phyloP scores from a whole-genome alignment of 441 rosid genomes.

The Eutrema salsugineum region DNA sequence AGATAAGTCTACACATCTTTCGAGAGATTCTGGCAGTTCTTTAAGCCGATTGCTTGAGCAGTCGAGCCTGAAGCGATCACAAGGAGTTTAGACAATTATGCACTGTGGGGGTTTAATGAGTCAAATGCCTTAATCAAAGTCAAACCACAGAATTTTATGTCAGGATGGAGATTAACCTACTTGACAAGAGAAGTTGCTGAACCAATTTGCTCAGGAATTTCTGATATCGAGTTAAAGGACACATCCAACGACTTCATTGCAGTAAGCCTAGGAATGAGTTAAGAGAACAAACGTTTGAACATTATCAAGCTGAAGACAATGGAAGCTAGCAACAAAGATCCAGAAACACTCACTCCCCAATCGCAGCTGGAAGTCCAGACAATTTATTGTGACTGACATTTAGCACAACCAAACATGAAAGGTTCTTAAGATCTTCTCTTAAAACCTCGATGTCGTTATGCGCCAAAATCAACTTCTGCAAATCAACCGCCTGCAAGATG shows the following conservation, averaged over 20 bases:
- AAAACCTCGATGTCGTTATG: slow-evolving; percentile 72
- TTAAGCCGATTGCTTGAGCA: slow-evolving; percentile 77
- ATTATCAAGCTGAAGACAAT: background rate
- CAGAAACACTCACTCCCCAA: slow-evolving; percentile 75
- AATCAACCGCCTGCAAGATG: slow-evolving; percentile 69
- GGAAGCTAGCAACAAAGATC: background rate
- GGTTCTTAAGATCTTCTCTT: slow-evolving; percentile 73
- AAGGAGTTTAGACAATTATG: slow-evolving; percentile 21
- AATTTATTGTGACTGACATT: slow-evolving; percentile 86
- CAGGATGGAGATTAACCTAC: slow-evolving; percentile 40
- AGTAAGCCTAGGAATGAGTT: slow-evolving; percentile 57
- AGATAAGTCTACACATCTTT: slow-evolving; percentile 68
- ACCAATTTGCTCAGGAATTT: slow-evolving; percentile 79
- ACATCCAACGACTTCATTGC: slow-evolving; percentile 82
- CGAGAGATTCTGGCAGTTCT: slow-evolving; percentile 76
- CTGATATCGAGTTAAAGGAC: slow-evolving; percentile 57
- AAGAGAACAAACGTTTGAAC: background rate
- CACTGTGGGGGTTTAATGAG: background rate
- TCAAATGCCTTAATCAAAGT: background rate
- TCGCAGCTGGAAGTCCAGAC: slow-evolving; percentile 64
- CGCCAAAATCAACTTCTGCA: slow-evolving; percentile 87
- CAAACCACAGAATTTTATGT: background rate
- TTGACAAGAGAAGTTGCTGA: slow-evolving; percentile 79
- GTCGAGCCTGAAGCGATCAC: slow-evolving; percentile 61
- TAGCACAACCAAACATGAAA: slow-evolving; percentile 59